These are phyloP conservation scores for Rhizomucor pusillus DNA, from an alignment of 371 early-diverging fungal genomes.

Conservation along the genomic window DNA sequence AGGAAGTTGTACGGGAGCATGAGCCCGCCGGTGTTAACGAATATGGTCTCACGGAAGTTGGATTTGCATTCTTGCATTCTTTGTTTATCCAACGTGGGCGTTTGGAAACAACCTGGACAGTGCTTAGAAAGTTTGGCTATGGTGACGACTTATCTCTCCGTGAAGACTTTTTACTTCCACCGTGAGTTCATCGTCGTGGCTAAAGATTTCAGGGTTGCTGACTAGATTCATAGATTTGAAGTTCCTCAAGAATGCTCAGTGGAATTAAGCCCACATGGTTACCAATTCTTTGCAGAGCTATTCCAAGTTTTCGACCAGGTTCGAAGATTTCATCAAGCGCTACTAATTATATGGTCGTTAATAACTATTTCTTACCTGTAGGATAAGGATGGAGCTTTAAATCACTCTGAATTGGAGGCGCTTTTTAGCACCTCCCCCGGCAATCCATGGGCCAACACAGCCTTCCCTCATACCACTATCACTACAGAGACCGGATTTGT, in stretches of 20 bases:
- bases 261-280: conserved; percentile 91
- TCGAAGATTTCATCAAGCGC: conserved; percentile 1
- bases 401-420: conserved; percentile 76
- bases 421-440: conserved; percentile 88
- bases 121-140: conserved; percentile 93
- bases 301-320: conserved; percentile 92
- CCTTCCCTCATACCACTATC: conserved; percentile 89
- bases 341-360: neutral
- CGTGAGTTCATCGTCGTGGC: conserved; percentile 33
- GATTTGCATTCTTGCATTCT: conserved; percentile 91
- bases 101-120: conserved; percentile 97
- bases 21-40: conserved; percentile 85
- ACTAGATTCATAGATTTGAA: conserved; percentile 53
- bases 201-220: neutral
- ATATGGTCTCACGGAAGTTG: conserved; percentile 79
- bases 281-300: conserved; percentile 92
- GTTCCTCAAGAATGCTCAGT: conserved; percentile 87
- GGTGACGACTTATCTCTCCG: conserved; percentile 87
- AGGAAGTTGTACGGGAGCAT: conserved; percentile 87
- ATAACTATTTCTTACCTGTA: conserved; percentile 23
- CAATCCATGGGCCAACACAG: conserved; percentile 84
- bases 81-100: conserved; percentile 95
- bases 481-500: conserved; percentile 87
- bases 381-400: conserved; percentile 95
- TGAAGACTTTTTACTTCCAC: conserved; percentile 86